Conservation (phyloP, 1,284 basidiomycete species). For the Austroboletus novae-zelandiae region DNA sequence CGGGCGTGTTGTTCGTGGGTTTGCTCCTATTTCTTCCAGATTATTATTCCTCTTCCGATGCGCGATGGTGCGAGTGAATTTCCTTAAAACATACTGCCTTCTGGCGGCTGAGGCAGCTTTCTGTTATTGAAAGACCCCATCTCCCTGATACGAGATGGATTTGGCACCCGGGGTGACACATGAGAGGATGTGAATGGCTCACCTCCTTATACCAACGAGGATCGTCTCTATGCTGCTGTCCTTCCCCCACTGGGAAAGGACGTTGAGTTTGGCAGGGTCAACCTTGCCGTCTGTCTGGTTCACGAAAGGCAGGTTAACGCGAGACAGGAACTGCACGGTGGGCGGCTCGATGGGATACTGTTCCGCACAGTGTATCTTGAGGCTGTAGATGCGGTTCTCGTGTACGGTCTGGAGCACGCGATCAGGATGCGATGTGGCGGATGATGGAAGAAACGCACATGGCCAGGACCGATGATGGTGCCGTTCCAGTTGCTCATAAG, state of each 20-base stretch:
- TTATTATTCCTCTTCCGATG: constrained; percentile 7
- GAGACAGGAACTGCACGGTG: constrained; percentile 80
- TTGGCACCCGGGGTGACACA: background rate
- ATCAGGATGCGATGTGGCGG: constrained; percentile 25
- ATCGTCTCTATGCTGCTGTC: constrained; percentile 82
- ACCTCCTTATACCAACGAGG: constrained; percentile 90
- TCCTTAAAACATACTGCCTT: constrained; percentile 70
- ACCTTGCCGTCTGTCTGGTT: constrained; percentile 74
- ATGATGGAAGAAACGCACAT: constrained; percentile 53
- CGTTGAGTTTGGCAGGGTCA: constrained; percentile 65
- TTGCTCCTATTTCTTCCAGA: constrained; percentile 15
- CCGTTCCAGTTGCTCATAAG: constrained; percentile 99
- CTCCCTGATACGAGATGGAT: constrained; percentile 55
- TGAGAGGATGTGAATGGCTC: constrained; percentile 1
- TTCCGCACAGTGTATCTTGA: constrained; percentile 86
- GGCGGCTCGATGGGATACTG: constrained; percentile 83
- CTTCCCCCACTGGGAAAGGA: constrained; percentile 74
- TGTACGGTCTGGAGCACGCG: constrained; percentile 73
- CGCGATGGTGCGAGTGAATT: background rate
- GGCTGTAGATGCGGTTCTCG: constrained; percentile 97
- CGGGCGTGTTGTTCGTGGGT: constrained; percentile 6
- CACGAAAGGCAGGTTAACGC: constrained; percentile 96
- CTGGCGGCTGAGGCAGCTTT: constrained; percentile 93
- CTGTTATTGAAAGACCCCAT: constrained; percentile 92
- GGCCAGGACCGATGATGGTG: constrained; percentile 97